These are phyloP conservation scores for Lipomyces anomalus DNA, from an alignment of 805 yeast genomes.

Conservation along the genomic window DNA sequence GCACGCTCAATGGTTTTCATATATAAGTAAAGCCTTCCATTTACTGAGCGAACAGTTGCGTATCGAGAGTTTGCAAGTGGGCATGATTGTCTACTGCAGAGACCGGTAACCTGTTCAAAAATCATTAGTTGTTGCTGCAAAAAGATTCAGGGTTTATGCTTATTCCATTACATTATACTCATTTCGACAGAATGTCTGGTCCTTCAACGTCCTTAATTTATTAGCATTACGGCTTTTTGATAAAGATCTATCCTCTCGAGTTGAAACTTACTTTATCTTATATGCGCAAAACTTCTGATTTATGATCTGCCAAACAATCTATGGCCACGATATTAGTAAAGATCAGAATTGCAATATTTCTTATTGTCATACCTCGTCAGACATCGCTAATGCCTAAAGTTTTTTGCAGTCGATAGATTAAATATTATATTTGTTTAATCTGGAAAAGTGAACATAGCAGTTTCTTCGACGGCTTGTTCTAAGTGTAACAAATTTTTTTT, in stretches of 20 bases:
- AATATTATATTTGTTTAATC: too few species aligned
- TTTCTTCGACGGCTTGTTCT: too few species aligned
- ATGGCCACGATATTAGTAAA: too few species aligned
- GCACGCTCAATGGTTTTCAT: constrained; percentile 98
- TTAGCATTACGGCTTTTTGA: not conserved
- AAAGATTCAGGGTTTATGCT: not conserved
- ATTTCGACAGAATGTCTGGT: constrained; percentile 89
- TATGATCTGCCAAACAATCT: constrained; percentile 95
- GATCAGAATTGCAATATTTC: too few species aligned
- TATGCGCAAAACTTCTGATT: constrained; percentile 94
- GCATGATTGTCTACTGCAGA: constrained; percentile 89
- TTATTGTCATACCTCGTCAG: constrained; percentile 26
- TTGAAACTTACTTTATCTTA: constrained; percentile 56
- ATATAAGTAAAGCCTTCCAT: constrained; percentile 75
- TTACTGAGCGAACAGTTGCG: constrained; percentile 77
- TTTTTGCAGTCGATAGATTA: not conserved
- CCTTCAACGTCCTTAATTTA: constrained; percentile 56
- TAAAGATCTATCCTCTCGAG: too few species aligned
- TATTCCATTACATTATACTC: constrained; percentile 66
- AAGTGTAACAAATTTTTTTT: too few species aligned
- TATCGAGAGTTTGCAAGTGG: constrained; percentile 92
- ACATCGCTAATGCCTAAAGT: too few species aligned
- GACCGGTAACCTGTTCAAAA: constrained; percentile 53
- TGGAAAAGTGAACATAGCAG: too few species aligned
- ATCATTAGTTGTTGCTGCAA: not conserved